These are phyloP conservation scores for Triangularia setosa DNA, from an alignment of 2,329 filamentous ascomycete species.

Conservation along the genomic window DNA sequence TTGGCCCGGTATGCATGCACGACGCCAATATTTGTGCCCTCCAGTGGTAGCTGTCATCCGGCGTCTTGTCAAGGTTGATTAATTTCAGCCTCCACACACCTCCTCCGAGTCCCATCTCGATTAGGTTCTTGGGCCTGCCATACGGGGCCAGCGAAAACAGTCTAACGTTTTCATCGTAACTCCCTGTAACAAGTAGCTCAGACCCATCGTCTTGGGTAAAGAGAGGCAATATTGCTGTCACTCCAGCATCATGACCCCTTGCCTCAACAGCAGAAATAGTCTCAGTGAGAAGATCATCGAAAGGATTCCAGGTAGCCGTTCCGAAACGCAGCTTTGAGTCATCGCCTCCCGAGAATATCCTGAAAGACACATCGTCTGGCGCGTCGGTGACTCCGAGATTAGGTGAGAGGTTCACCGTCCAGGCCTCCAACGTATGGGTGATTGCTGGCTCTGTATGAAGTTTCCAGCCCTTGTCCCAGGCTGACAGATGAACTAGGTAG, in stretches of 20 bases:
- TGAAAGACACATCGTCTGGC: slow-evolving; percentile 30
- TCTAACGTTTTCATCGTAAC: slow-evolving; percentile 82
- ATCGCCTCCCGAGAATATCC: slow-evolving; percentile 69
- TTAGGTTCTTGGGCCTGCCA: slow-evolving; percentile 49
- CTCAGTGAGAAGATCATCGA: not conserved
- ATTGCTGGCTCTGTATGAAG: slow-evolving; percentile 38
- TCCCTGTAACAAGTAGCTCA: slow-evolving; percentile 72
- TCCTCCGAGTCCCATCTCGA: slow-evolving; percentile 64
- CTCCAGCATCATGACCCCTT: slow-evolving; percentile 66
- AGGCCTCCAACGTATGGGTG: slow-evolving; percentile 62
- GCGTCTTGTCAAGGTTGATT: slow-evolving; percentile 34
- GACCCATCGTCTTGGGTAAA: slow-evolving; percentile 40
- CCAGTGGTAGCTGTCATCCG: slow-evolving; percentile 26
- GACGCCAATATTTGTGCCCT: slow-evolving; percentile 64
- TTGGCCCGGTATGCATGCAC: slow-evolving; percentile 87
- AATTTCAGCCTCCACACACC: slow-evolving; percentile 85
- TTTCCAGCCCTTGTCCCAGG: slow-evolving; percentile 37
- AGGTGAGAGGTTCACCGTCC: slow-evolving; percentile 62
- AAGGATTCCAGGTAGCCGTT: slow-evolving; percentile 28
- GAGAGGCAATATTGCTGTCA: slow-evolving; percentile 80
- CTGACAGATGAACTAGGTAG: slow-evolving; percentile 48
- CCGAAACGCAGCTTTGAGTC: slow-evolving; percentile 59
- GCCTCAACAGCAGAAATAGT: slow-evolving; percentile 27
- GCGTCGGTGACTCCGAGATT: not conserved
- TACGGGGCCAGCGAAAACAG: slow-evolving; percentile 53